Conservation (phyloP, 163 green algal genomes). For the Coccomyxa subellipsoidea region DNA sequence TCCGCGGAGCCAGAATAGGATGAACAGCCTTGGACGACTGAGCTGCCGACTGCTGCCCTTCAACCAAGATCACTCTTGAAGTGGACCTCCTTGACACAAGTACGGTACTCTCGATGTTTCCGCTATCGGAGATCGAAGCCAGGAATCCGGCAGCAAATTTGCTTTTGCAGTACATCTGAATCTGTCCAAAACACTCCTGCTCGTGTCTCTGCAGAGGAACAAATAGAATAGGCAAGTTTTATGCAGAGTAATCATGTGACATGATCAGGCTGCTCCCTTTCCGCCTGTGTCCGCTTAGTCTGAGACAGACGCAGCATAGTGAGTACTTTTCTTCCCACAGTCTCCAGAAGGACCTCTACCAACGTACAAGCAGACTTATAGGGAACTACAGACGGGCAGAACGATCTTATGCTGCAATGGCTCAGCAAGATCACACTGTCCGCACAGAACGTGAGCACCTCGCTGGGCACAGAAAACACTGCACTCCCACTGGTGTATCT, state of each 20-base stretch:
- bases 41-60: not conserved
- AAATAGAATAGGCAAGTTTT: not conserved
- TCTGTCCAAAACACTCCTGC: no score
- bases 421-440: not conserved
- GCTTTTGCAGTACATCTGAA: no score
- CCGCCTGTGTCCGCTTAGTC: not conserved
- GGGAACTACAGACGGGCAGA: not conserved
- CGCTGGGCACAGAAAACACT: no score
- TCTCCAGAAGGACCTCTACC: not conserved
- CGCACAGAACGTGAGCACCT: not conserved
- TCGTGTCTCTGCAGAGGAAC: not conserved
- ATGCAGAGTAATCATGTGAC: not conserved
- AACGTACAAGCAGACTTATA: not conserved
- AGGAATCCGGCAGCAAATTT: no score
- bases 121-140: no score
- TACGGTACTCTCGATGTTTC: no score
- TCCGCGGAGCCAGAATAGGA: not conserved
- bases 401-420: not conserved
- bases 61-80: no score
- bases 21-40: not conserved
- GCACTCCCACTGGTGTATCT: no score
- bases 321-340: not conserved
- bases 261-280: not conserved
- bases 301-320: not conserved
- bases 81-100: no score